phyloP scores from a whole-genome alignment of 768 basidiomycete species.

The Boletus sp. region DNA sequence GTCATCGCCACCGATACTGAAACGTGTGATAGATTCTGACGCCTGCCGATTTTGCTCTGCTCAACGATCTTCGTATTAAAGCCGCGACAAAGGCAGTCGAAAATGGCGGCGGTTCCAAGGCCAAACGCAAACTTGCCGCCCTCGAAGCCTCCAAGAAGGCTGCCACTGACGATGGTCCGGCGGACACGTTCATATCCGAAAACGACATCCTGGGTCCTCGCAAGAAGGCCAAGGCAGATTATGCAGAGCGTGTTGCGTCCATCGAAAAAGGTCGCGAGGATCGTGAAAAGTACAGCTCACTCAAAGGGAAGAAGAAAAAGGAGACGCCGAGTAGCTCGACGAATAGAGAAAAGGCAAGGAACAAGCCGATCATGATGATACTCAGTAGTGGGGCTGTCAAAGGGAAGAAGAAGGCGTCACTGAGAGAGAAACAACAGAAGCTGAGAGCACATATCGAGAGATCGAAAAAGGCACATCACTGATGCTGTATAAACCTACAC shows the following conservation, averaged over 20 bases:
- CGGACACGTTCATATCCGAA: conserved; percentile 71
- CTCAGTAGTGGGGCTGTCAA: conserved; percentile 71
- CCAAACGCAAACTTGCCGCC: conserved; percentile 85
- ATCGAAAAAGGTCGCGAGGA: conserved; percentile 93
- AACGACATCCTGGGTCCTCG: conserved; percentile 89
- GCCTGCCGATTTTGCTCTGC: conserved; percentile 90
- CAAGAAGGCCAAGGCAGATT: conserved; percentile 90
- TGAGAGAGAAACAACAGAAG: conserved; percentile 79
- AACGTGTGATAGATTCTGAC: conserved; percentile 73
- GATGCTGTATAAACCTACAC: conserved; percentile 5
- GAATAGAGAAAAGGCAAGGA: conserved; percentile 87
- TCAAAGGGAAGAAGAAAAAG: conserved; percentile 91
- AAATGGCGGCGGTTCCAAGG: conserved; percentile 62
- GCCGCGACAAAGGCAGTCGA: conserved; percentile 72
- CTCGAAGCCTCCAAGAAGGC: conserved; percentile 72
- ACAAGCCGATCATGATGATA: conserved; percentile 96
- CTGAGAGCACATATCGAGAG: conserved; percentile 72
- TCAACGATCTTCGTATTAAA: conserved; percentile 84
- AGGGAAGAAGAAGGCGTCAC: conserved; percentile 78
- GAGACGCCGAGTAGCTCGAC: conserved; percentile 80
- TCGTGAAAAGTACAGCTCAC: conserved; percentile 86
- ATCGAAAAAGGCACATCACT: conserved; percentile 50
- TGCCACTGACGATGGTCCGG: conserved; percentile 41
- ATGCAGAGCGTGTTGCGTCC: conserved; percentile 89
- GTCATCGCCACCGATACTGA: not conserved